These are phyloP conservation scores for Oryza glumipatula DNA, from an alignment of 176 grass and related monocot genomes.

Conservation along the genomic window DNA sequence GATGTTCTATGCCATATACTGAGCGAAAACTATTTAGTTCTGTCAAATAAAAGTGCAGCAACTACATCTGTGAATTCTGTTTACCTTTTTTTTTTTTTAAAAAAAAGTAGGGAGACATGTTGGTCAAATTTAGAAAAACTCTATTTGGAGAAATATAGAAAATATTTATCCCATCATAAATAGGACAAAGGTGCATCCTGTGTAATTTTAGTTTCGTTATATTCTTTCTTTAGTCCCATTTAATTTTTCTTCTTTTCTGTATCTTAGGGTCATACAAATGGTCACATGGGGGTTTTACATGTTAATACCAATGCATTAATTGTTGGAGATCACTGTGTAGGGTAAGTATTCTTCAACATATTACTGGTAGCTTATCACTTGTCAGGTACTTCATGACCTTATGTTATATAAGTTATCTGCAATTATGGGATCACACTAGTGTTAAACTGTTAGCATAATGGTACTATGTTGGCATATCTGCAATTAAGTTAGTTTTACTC, in stretches of 20 bases:
- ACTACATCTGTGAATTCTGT: slow-evolving; percentile 23
- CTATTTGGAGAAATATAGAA: not conserved
- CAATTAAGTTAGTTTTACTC: slow-evolving; percentile 12
- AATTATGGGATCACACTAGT: not conserved
- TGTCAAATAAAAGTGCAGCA: not conserved
- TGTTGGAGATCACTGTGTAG: slow-evolving; percentile 97
- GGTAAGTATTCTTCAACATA: slow-evolving; percentile 63
- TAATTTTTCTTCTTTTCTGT: slow-evolving; percentile 11
- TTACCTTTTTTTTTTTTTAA: not conserved
- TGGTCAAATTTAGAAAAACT: slow-evolving; percentile 20
- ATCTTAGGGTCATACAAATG: slow-evolving; percentile 89
- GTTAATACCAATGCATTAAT: slow-evolving; percentile 71
- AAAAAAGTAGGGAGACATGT: not conserved
- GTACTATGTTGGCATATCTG: not conserved
- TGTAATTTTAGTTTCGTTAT: not conserved
- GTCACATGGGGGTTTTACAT: slow-evolving; percentile 90
- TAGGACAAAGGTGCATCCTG: not conserved
- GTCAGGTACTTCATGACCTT: slow-evolving; percentile 19
- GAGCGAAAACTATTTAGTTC: not conserved
- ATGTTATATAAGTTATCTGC: not conserved
- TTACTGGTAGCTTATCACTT: not conserved
- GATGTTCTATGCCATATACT: not conserved
- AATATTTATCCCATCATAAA: slow-evolving; percentile 12
- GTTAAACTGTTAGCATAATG: not conserved
- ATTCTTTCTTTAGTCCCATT: not conserved